These are phyloP conservation scores for Colletotrichum noveboracense DNA, from an alignment of 2,329 filamentous ascomycete genomes.

Conservation along the genomic window DNA sequence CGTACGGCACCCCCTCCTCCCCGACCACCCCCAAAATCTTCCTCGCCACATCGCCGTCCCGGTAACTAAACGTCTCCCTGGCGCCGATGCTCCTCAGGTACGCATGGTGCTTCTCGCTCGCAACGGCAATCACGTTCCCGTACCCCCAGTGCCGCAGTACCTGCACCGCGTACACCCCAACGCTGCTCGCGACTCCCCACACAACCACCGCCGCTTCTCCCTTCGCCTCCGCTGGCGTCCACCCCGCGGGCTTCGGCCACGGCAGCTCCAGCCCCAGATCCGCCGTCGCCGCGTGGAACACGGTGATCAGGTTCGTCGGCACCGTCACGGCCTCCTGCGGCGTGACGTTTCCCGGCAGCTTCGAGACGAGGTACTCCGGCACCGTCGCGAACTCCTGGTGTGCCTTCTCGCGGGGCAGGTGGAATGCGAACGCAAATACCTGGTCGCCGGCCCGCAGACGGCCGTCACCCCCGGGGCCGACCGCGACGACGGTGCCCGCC, in stretches of 20 bases:
- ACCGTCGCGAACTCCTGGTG: constrained; percentile 62
- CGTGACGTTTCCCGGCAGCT: constrained; percentile 45
- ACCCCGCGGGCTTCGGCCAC: constrained; percentile 57
- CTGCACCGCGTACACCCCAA: constrained; percentile 55
- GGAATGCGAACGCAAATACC: constrained; percentile 62
- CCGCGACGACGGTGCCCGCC: constrained; percentile 57
- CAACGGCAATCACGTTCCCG: constrained; percentile 50
- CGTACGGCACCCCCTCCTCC: constrained; percentile 41
- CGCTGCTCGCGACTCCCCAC: constrained; percentile 59
- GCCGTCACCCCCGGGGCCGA: constrained; percentile 39
- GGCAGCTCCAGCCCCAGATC: constrained; percentile 60
- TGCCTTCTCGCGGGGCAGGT: constrained; percentile 52
- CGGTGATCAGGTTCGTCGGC: constrained; percentile 63
- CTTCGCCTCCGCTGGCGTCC: constrained; percentile 29
- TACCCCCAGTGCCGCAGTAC: constrained; percentile 60
- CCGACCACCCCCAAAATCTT: constrained; percentile 34
- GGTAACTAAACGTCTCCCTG: constrained; percentile 52
- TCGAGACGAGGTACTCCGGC: constrained; percentile 53
- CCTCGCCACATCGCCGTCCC: constrained; percentile 38
- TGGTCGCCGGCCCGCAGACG: constrained; percentile 53
- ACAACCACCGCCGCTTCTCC: constrained; percentile 47
- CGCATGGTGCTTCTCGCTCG: constrained; percentile 50
- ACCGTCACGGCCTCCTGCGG: constrained; percentile 56
- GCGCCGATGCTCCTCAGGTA: constrained; percentile 49
- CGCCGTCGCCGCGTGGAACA: constrained; percentile 55